These are phyloP conservation scores for Nitzschia sp. DNA, from an alignment of 108 stramenopile genomes.

Conservation along the genomic window DNA sequence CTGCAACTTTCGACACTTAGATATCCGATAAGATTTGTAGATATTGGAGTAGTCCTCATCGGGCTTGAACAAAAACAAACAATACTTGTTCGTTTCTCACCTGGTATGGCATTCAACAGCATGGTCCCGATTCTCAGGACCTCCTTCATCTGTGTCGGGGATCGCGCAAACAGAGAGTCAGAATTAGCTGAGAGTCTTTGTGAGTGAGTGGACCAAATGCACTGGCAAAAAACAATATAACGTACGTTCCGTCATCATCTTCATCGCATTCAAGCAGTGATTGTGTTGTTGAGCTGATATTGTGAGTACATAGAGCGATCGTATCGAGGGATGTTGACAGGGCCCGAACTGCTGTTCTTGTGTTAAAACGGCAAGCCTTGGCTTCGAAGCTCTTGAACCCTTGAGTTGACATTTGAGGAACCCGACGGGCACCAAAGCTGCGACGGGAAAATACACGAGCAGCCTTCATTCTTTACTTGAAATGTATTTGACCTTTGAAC, in stretches of 20 bases:
- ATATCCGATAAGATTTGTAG: conserved; percentile 13
- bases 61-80: neutral
- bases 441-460: conserved; percentile 17
- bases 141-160: no score
- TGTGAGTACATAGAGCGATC: neutral
- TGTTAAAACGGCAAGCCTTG: neutral
- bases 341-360: conserved; percentile 7
- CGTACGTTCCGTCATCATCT: conserved; percentile 34
- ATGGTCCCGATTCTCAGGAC: no score
- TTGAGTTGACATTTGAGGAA: neutral
- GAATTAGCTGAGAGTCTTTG: conserved; percentile 17
- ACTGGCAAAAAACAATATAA: neutral
- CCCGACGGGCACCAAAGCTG: conserved; percentile 1
- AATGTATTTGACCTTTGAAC: no score
- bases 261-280: conserved; percentile 7
- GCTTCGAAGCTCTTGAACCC: conserved; percentile 2
- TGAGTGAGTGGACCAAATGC: conserved; percentile 2
- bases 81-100: no score
- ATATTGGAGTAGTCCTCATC: conserved; percentile 15
- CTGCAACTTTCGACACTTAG: conserved; percentile 17
- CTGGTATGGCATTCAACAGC: no score
- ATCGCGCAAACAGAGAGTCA: neutral
- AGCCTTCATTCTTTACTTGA: conserved; percentile 7
- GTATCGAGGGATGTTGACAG: conserved; percentile 8
- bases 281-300: neutral